phyloP scores from a whole-genome alignment of 176 grass and related monocot species.

The Saccharum spontaneum region DNA sequence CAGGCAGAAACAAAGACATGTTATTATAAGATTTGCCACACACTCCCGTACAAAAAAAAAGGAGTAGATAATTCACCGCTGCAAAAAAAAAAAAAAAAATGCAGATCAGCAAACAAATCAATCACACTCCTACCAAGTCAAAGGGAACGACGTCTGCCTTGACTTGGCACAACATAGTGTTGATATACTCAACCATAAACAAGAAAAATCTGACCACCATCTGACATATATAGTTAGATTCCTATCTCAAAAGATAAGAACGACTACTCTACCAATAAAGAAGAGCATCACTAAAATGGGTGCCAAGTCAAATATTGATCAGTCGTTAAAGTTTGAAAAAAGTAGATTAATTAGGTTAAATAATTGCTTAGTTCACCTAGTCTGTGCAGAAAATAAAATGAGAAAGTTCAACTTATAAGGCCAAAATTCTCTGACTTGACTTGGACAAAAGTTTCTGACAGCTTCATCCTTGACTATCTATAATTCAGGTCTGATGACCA shows the following conservation, averaged over 20 bases:
- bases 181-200: background rate
- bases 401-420: background rate
- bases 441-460: background rate
- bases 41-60: too few species aligned
- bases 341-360: background rate
- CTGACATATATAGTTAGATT: background rate
- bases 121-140: background rate
- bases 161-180: constrained; percentile 7
- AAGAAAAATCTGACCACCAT: background rate
- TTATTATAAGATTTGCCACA: background rate
- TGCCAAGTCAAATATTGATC: background rate
- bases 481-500: background rate
- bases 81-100: too few species aligned
- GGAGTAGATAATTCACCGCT: background rate
- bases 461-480: background rate
- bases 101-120: background rate
- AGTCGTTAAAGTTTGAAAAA: background rate
- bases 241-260: background rate
- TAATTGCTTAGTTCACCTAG: too few species aligned
- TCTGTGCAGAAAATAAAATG: background rate
- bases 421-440: constrained; percentile 11
- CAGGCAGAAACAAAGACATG: background rate
- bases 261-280: background rate
- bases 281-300: background rate
- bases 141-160: background rate